Base-by-base conservation (phyloP, 2,329 filamentous ascomycete genomes). In the Magnaporthiopsis incrustans region DNA sequence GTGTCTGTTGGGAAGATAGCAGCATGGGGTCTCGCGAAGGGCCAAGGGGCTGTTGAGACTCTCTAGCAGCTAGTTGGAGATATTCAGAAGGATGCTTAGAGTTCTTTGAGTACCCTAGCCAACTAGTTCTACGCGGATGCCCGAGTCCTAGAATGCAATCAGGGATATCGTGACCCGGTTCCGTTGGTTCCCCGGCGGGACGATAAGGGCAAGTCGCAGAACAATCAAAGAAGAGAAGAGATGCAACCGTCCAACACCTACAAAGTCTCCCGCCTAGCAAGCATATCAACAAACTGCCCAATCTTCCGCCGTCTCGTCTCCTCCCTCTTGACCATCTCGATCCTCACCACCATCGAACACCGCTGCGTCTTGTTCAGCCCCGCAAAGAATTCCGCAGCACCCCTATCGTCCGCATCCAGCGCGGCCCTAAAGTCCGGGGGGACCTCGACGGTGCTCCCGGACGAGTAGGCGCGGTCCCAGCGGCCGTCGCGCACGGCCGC, bases 391-490 rank as follows among this genome's bases (percentile, higher is more conserved):
- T 65, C 67, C 22, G 74, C 73, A 0, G 77, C 78, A 15, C 38
- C 38, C 22, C 67, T 67, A 1, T 70, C 67, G n/a, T 75, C 74
- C 6, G 26, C 69, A 2, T 73, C 70, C 60, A 86, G 66, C 14
- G 78, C 80, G 0, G 59, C 70, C 56, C 75, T 72, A 62, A 88
- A 80, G 67, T 86, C 83, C 0, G 72, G 69, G 0, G 84, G 82
- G 2, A 81, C 76, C 22, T 74, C 70, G 3, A 81, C 81, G 18
- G 71, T 76, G 22, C 4, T 11, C 2, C 44, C 44, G 22, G 81
- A 79, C 5, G 79, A 78, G 67, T 87, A 87, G 2, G 85, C 85
- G 32, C 77, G 75, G 1, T 80, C 81, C 85, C 84, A 87, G 1
- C 84, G 74, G 0, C 85, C 85, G 68, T 87, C 83, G 0, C 73